A percentile compares a stretch with the other conserved stretches of the same genome.
Evolutionary conservation across 768 basidiomycete species (phyloP).

Genomic region (Sistotremastrum niveocremeum): DNA sequence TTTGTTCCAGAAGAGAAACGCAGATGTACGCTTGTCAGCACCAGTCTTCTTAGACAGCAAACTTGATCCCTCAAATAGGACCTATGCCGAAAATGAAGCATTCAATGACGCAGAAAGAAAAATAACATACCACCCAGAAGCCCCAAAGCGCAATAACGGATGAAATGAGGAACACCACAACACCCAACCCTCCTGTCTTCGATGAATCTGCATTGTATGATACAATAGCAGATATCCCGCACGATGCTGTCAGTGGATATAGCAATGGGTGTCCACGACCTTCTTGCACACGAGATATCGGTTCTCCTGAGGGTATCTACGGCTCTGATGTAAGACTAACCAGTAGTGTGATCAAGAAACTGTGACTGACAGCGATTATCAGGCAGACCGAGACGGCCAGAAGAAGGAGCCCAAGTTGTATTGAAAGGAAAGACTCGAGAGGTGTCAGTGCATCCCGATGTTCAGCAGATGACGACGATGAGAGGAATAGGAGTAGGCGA

Average conservation of each 20-base stretch:
- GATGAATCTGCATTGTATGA: slow-evolving; percentile 44
- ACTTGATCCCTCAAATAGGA: slow-evolving; percentile 45
- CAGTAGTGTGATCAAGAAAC: neutral
- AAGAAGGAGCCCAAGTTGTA: slow-evolving; percentile 53
- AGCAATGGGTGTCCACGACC: slow-evolving; percentile 45
- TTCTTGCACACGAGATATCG: slow-evolving; percentile 17
- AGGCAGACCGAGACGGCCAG: slow-evolving; percentile 40
- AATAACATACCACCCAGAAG: slow-evolving; percentile 48
- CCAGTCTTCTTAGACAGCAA: slow-evolving; percentile 58
- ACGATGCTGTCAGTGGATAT: slow-evolving; percentile 40
- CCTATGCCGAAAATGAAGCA: slow-evolving; percentile 21
- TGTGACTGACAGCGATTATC: slow-evolving; percentile 38
- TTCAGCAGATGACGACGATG: slow-evolving; percentile 22
- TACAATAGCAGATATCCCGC: slow-evolving; percentile 41
- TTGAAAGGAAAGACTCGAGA: slow-evolving; percentile 54
- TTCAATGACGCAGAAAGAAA: slow-evolving; percentile 1
- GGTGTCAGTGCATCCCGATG: slow-evolving; percentile 38
- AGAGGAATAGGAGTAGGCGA: slow-evolving; percentile 52
- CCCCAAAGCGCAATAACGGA: slow-evolving; percentile 50
- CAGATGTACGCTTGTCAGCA: slow-evolving; percentile 68
- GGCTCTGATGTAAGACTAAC: slow-evolving; percentile 2
- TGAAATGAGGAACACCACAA: slow-evolving; percentile 35
- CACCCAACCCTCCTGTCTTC: slow-evolving; percentile 39
- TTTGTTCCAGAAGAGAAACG: slow-evolving; percentile 70
- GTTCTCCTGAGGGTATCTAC: slow-evolving; percentile 32